Conservation (phyloP, 2,329 filamentous ascomycete species). For the Chaetomium globosum region DNA sequence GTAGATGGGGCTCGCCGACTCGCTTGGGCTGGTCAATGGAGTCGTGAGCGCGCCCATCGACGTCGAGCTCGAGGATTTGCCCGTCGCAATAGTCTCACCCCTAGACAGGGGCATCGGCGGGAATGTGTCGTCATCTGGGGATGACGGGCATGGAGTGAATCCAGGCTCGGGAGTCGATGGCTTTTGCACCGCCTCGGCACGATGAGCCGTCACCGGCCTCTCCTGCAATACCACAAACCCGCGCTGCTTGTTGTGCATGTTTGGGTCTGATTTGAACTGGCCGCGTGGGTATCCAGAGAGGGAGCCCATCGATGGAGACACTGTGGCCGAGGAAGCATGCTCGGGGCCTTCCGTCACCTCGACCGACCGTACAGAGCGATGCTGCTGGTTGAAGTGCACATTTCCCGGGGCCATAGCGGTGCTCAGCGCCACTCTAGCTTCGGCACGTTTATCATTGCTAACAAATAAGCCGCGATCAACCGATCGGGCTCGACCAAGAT, state of each 20-base stretch:
- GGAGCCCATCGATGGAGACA: conserved; percentile 41
- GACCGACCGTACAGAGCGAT: conserved; percentile 41
- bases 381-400: conserved; percentile 54
- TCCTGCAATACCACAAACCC: conserved; percentile 46
- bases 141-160: conserved; percentile 49
- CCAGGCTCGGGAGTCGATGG: conserved; percentile 45
- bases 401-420: conserved; percentile 64
- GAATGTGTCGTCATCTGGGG: conserved; percentile 50
- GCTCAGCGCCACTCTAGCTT: conserved; percentile 65
- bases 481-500: conserved; percentile 60
- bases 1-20: conserved; percentile 54
- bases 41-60: conserved; percentile 55
- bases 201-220: conserved; percentile 54
- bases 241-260: conserved; percentile 46
- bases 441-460: conserved; percentile 64
- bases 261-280: conserved; percentile 51
- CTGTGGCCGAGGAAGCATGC: conserved; percentile 11
- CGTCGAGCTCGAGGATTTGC: conserved; percentile 55
- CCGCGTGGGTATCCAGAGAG: conserved; percentile 48
- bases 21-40: conserved; percentile 59
- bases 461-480: conserved; percentile 63
- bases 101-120: conserved; percentile 43
- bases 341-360: conserved; percentile 30
- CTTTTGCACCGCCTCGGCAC: conserved; percentile 45
- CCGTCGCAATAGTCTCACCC: conserved; percentile 49